These are phyloP conservation scores for Phytophthora cactorum DNA, from an alignment of 352 stramenopile species.

Conservation along the genomic window DNA sequence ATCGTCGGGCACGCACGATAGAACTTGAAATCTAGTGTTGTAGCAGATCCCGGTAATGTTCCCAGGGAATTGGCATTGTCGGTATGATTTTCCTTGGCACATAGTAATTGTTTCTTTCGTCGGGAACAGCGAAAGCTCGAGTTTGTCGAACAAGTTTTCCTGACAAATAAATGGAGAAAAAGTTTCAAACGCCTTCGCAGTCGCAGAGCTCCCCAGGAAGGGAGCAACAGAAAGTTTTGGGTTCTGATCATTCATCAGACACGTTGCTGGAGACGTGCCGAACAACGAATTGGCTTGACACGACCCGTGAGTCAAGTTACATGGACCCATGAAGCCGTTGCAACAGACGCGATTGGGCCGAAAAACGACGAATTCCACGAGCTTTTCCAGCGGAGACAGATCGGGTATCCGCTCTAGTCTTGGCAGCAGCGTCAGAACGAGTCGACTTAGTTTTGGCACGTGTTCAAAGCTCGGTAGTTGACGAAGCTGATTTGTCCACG, in stretches of 20 bases:
- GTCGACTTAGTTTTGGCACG: neutral
- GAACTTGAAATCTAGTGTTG: slow-evolving; percentile 25
- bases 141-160: neutral
- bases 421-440: neutral
- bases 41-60: slow-evolving; percentile 22
- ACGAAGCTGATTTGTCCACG: neutral
- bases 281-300: slow-evolving; percentile 18
- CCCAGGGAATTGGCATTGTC: slow-evolving; percentile 14
- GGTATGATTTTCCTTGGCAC: slow-evolving; percentile 23
- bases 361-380: slow-evolving; percentile 23
- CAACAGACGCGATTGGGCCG: slow-evolving; percentile 32
- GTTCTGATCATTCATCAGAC: slow-evolving; percentile 3
- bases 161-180: neutral
- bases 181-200: neutral
- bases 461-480: neutral
- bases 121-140: neutral
- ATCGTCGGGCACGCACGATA: slow-evolving; percentile 31
- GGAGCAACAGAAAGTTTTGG: neutral
- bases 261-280: slow-evolving; percentile 5
- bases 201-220: neutral
- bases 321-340: slow-evolving; percentile 40
- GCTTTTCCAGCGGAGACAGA: slow-evolving; percentile 14
- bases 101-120: slow-evolving; percentile 10
- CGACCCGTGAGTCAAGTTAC: slow-evolving; percentile 26
- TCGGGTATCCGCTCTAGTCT: slow-evolving; percentile 21